Conservation (phyloP, 768 basidiomycete genomes). For the Boletus rufocinnamomeus region DNA sequence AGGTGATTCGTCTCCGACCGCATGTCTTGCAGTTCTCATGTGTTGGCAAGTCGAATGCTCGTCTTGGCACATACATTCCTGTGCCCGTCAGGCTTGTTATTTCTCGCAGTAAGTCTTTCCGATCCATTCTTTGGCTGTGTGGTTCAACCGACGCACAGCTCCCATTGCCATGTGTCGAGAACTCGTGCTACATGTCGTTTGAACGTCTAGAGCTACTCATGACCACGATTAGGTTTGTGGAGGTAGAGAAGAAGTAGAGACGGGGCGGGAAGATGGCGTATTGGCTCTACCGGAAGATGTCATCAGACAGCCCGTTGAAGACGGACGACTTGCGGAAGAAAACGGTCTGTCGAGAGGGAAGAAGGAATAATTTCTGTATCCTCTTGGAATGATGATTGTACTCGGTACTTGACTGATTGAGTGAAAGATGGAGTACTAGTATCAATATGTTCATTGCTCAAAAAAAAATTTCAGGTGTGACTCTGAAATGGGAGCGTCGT, state of each 20-base stretch:
- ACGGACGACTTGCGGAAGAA: slow-evolving; percentile 51
- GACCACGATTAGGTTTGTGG: slow-evolving; percentile 60
- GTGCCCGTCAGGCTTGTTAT: slow-evolving; percentile 56
- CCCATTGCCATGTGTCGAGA: slow-evolving; percentile 80
- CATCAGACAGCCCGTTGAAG: not conserved
- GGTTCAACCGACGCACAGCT: slow-evolving; percentile 49
- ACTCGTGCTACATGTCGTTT: slow-evolving; percentile 80
- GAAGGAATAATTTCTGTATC: slow-evolving; percentile 81
- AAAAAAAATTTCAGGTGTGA: not conserved
- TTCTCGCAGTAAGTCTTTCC: slow-evolving; percentile 60
- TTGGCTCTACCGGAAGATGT: slow-evolving; percentile 68
- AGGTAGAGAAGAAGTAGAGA: slow-evolving; percentile 62
- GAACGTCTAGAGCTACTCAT: slow-evolving; percentile 60
- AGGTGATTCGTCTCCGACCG: slow-evolving; percentile 46
- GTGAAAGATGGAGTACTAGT: too few relatives aligned
- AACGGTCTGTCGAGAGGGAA: slow-evolving; percentile 58
- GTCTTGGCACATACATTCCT: slow-evolving; percentile 59
- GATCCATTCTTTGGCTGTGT: not conserved
- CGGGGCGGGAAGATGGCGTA: slow-evolving; percentile 83
- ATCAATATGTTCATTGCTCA: not conserved
- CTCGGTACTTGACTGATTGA: not conserved
- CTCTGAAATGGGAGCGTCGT: too few relatives aligned
- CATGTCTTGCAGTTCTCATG: not conserved
- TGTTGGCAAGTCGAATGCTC: slow-evolving; percentile 66
- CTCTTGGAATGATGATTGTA: slow-evolving; percentile 31